Evolutionary conservation across 2,329 filamentous ascomycete genomes (phyloP).

Genomic region (Fusarium coicis): DNA sequence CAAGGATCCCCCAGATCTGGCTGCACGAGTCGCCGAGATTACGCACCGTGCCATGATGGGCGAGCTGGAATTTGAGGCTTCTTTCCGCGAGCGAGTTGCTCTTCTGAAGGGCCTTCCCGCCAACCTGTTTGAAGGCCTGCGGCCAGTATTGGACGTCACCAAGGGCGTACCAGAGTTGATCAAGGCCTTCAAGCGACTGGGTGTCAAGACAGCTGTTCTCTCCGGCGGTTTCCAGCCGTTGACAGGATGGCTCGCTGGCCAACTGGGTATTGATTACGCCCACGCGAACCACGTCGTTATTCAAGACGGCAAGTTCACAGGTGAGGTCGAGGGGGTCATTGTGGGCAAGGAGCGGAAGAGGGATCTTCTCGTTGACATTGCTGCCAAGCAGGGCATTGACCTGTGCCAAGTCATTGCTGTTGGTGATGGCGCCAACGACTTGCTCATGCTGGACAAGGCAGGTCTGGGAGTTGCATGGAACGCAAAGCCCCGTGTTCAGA

Average conservation of each 20-base stretch:
- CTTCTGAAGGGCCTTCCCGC: slow-evolving; percentile 84
- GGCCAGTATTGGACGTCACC: slow-evolving; percentile 81
- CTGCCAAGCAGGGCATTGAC: slow-evolving; percentile 71
- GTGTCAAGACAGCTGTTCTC: slow-evolving; percentile 88
- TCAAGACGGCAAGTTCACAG: slow-evolving; percentile 71
- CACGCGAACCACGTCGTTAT: slow-evolving; percentile 86
- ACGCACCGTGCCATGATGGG: slow-evolving; percentile 96
- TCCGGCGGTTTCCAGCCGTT: slow-evolving; percentile 93
- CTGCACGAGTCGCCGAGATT: slow-evolving; percentile 85
- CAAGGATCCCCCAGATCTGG: slow-evolving; percentile 74
- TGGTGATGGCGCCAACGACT: slow-evolving; percentile 85
- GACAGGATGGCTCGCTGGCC: slow-evolving; percentile 83
- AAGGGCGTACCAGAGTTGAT: slow-evolving; percentile 82
- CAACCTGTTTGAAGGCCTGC: slow-evolving; percentile 81
- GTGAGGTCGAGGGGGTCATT: slow-evolving; percentile 76
- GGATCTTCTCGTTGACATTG: slow-evolving; percentile 77
- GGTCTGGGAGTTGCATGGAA: slow-evolving; percentile 85
- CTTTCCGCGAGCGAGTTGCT: slow-evolving; percentile 81
- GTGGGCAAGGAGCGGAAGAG: slow-evolving; percentile 81
- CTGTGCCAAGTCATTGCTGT: slow-evolving; percentile 77
- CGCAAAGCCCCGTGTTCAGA: slow-evolving; percentile 84
- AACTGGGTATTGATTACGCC: slow-evolving; percentile 87
- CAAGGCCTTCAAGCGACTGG: slow-evolving; percentile 77
- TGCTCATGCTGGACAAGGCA: slow-evolving; percentile 81
- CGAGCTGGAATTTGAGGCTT: slow-evolving; percentile 89